Base-by-base conservation (phyloP, 208 protist genomes). In the Crithidia sp. region DNA sequence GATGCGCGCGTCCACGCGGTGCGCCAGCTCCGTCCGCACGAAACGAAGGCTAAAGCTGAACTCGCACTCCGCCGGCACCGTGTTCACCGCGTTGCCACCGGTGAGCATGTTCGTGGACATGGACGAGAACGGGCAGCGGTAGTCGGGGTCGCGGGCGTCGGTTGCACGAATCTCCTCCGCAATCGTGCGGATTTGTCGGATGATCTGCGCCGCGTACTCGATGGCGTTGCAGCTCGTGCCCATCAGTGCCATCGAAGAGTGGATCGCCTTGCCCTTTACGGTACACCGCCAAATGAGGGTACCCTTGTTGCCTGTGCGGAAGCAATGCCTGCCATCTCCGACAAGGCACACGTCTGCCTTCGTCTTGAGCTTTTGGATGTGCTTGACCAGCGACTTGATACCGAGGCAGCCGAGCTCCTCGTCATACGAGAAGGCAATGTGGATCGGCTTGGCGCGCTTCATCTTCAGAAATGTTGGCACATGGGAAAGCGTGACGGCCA, bases 351-450 rank as follows among this genome's bases (percentile, higher is more conserved):
- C 59, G 37, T 88, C 76, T 28, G 78, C 82, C 56, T 76, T 75
- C 19, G 74, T 74, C 8, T 63, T 59, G 17, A 75, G 63, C 47
- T 76, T 40, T 41, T 79, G 79, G 43, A 88, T 69, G 66, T 76
- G 74, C 55, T 78, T 52, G 40, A 86, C 72, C 16, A 88, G 77
- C 9, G 72, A n/a, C 28, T 76, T 77, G 16, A 85, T 74, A 12
- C 80, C 80, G 28, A 72, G 37, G 71, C 77, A 91, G 13, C 76
- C 79, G 0, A 89, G 47, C 61, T 89, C 82, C 58, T 86, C 84
- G 61, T 86, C 74, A 65, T 84, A 88, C 7, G 76, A 81, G 54
- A 85, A 82, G 19, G 79, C 83, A 72, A 79, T 77, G 61, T 90
- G 83, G 12, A 87, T 76, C 4, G 84, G 79, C 52, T 89, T 92